A percentile compares a stretch with the other conserved stretches of the same genome.
Conservation (phyloP, 805 yeast species). For the Lipomyces sp. region DNA sequence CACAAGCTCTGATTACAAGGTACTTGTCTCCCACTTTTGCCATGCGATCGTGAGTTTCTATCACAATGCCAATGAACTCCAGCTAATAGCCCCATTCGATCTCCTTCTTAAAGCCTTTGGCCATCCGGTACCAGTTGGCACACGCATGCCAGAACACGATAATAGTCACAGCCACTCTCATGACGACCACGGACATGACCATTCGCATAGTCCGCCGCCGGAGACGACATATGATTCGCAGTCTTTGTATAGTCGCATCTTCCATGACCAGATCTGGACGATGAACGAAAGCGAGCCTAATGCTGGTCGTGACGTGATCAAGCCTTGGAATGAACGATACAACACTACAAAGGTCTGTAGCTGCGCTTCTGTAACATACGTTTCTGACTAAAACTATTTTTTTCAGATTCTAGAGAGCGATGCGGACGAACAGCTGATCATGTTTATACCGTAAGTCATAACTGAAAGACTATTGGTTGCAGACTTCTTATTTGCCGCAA, state of each 20-base stretch:
- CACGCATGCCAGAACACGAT: conserved; percentile 14
- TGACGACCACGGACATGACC: conserved; percentile 36
- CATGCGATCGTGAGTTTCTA: no score
- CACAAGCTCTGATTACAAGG: background rate
- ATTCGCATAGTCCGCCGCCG: conserved; percentile 56
- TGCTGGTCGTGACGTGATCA: conserved; percentile 61
- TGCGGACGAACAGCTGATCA: conserved; percentile 77
- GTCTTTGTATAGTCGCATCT: conserved; percentile 60
- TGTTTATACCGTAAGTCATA: conserved; percentile 62
- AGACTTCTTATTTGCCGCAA: background rate
- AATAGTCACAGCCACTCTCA: conserved; percentile 13
- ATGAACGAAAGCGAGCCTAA: conserved; percentile 63
- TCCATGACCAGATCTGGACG: conserved; percentile 62
- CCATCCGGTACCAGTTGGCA: background rate
- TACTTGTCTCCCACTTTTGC: background rate
- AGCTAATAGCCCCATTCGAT: background rate
- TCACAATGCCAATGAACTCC: no score
- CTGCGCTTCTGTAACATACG: background rate
- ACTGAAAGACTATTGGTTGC: background rate
- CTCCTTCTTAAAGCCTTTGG: background rate
- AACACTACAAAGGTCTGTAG: conserved; percentile 46
- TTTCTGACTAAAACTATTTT: background rate
- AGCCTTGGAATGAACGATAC: conserved; percentile 55
- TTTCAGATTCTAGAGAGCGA: conserved; percentile 60
- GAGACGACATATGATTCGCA: conserved; percentile 71